phyloP scores from a whole-genome alignment of 2,329 filamentous ascomycete genomes.

The Stachybotrys elegans region DNA sequence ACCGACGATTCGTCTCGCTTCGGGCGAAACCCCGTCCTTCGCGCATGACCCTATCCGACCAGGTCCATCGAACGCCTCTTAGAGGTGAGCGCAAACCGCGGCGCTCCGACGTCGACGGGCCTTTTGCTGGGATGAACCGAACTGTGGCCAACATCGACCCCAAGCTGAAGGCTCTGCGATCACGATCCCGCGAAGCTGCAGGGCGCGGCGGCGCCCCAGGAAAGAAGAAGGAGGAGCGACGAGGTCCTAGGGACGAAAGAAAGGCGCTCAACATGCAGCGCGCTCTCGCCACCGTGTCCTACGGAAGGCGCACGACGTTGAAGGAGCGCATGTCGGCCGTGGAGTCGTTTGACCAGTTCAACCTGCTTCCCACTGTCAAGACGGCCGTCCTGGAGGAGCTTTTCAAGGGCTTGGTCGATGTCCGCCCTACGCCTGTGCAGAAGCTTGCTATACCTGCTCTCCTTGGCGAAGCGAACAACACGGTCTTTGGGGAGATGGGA shows the following conservation, averaged over 20 bases:
- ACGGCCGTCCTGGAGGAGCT: slow-evolving; percentile 68
- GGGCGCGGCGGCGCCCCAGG: slow-evolving; percentile 15
- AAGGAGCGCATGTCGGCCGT: slow-evolving; percentile 58
- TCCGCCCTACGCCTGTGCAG: slow-evolving; percentile 85
- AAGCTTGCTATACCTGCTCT: slow-evolving; percentile 81
- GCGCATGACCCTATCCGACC: slow-evolving; percentile 54
- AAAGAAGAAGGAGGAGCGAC: slow-evolving; percentile 26
- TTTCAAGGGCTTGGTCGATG: slow-evolving; percentile 66
- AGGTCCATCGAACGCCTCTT: slow-evolving; percentile 36
- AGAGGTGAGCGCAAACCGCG: slow-evolving; percentile 29
- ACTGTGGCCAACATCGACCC: slow-evolving; percentile 37
- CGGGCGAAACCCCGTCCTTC: slow-evolving; percentile 37
- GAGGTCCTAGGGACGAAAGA: slow-evolving; percentile 32
- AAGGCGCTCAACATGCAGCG: slow-evolving; percentile 95
- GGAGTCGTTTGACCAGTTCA: slow-evolving; percentile 76
- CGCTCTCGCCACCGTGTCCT: slow-evolving; percentile 69
- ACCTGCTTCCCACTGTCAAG: slow-evolving; percentile 66
- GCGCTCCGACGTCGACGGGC: slow-evolving; percentile 37
- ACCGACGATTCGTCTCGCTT: slow-evolving; percentile 30
- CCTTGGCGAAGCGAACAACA: slow-evolving; percentile 43
- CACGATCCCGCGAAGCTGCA: not conserved
- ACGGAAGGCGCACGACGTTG: slow-evolving; percentile 54
- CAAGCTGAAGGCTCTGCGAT: slow-evolving; percentile 12
- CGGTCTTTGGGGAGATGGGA: slow-evolving; percentile 14
- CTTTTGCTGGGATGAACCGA: slow-evolving; percentile 53